These are phyloP conservation scores for Camelina laxa DNA, from an alignment of 345 rosid species.

Conservation along the genomic window DNA sequence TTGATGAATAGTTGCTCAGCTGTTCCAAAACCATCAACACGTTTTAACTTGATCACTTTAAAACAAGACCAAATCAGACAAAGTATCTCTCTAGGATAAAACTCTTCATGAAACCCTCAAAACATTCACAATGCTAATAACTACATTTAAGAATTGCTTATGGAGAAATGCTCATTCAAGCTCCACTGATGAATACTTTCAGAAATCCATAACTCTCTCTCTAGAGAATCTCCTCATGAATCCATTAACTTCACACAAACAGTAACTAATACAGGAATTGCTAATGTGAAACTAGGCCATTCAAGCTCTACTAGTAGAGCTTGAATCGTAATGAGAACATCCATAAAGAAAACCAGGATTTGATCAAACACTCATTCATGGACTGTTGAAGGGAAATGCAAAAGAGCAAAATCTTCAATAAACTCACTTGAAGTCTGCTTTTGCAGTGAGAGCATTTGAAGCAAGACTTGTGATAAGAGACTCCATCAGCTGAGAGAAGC, in stretches of 20 bases:
- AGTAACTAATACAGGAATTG: neutral
- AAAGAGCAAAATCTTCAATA: too few relatives aligned
- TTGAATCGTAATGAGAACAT: too few relatives aligned
- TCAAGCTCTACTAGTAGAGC: neutral
- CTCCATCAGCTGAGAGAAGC: constrained; percentile 89
- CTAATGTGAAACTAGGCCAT: neutral
- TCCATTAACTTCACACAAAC: neutral
- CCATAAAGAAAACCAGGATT: neutral
- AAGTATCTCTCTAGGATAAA: constrained; percentile 7
- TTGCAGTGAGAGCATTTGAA: constrained; percentile 97
- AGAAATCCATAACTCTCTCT: neutral
- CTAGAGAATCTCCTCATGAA: neutral
- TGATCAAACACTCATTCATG: neutral
- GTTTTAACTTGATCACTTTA: constrained; percentile 7
- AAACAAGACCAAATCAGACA: neutral
- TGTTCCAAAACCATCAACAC: constrained; percentile 43
- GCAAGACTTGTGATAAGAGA: constrained; percentile 88
- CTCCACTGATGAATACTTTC: neutral
- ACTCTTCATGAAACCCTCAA: neutral
- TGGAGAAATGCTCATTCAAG: constrained; percentile 3
- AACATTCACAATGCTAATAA: constrained; percentile 1
- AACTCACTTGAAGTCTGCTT: constrained; percentile 82
- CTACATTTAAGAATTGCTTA: neutral
- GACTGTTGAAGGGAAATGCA: neutral
- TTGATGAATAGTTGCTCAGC: constrained; percentile 93